Evolutionary conservation across 768 basidiomycete species (phyloP).

Genomic region (Tephrocybe rancida): DNA sequence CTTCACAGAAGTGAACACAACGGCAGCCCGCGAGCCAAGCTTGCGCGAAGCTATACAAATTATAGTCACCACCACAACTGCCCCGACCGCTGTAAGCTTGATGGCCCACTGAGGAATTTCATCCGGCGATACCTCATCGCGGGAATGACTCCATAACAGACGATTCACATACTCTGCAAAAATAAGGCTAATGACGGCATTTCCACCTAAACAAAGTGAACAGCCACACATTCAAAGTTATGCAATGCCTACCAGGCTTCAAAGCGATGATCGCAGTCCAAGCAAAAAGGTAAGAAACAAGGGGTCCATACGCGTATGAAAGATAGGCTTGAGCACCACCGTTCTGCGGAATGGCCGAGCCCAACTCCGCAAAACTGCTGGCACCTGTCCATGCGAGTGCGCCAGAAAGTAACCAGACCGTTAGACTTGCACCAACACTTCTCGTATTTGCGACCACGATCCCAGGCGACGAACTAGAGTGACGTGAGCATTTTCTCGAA

Average conservation of each 20-base stretch:
- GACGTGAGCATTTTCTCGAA: slow-evolving; percentile 4
- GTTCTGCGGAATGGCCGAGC: slow-evolving; percentile 82
- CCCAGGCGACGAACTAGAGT: slow-evolving; percentile 82
- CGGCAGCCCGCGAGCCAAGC: slow-evolving; percentile 77
- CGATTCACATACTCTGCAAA: slow-evolving; percentile 93
- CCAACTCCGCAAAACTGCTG: slow-evolving; percentile 91
- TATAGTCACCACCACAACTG: slow-evolving; percentile 71
- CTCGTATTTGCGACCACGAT: slow-evolving; percentile 88
- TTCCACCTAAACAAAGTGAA: slow-evolving; percentile 48
- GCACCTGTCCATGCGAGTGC: slow-evolving; percentile 94
- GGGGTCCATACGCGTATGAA: slow-evolving; percentile 84
- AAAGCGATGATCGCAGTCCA: slow-evolving; percentile 93
- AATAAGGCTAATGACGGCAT: slow-evolving; percentile 87
- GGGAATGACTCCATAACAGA: slow-evolving; percentile 78
- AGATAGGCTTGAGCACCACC: slow-evolving; percentile 82
- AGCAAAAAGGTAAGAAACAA: slow-evolving; percentile 88
- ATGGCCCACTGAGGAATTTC: slow-evolving; percentile 89
- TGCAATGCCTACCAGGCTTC: slow-evolving; percentile 62
- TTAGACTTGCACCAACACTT: slow-evolving; percentile 86
- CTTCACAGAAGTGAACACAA: slow-evolving; percentile 90
- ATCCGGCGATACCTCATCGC: slow-evolving; percentile 70
- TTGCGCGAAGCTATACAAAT: slow-evolving; percentile 80
- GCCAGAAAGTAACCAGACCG: slow-evolving; percentile 85
- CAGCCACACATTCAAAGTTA: not conserved
- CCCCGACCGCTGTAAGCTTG: slow-evolving; percentile 79